These are phyloP conservation scores for Verticillium nubilum DNA, from an alignment of 2,329 filamentous ascomycete species.

Conservation along the genomic window DNA sequence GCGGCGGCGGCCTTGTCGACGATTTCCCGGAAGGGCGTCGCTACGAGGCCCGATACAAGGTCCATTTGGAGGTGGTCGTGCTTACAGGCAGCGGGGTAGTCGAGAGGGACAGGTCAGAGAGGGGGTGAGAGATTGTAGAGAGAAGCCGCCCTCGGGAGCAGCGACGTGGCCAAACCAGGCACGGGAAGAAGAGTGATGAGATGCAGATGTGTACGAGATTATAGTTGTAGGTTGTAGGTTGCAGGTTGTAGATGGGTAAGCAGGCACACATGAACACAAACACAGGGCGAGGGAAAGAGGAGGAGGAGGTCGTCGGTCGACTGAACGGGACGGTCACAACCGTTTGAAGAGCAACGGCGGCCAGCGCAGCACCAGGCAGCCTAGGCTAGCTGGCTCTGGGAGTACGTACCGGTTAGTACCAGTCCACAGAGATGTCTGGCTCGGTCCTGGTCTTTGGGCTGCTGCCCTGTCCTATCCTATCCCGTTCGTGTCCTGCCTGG, in stretches of 20 bases:
- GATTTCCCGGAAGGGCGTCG: slow-evolving; percentile 47
- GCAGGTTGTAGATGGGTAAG: not conserved
- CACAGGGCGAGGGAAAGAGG: not conserved
- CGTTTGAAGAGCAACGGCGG: not conserved
- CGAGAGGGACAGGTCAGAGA: not conserved
- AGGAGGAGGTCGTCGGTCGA: not conserved
- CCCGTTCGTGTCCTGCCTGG: not conserved
- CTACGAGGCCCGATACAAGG: slow-evolving; percentile 35
- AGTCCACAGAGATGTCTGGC: not conserved
- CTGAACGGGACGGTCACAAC: not conserved
- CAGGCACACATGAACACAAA: not conserved
- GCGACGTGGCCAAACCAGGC: not conserved
- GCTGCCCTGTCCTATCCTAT: not conserved
- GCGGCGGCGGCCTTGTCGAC: slow-evolving; percentile 45
- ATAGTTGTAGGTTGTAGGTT: too few relatives aligned
- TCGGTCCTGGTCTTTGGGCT: too few relatives aligned
- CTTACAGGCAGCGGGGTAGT: not conserved
- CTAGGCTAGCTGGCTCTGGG: not conserved
- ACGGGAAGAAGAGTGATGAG: not conserved
- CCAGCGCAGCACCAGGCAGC: not conserved
- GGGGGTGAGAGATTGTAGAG: not conserved
- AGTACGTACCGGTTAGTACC: not conserved
- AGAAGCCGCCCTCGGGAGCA: not conserved
- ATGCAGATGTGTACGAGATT: not conserved
- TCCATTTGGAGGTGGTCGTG: slow-evolving; percentile 25